Evolutionary conservation across 352 stramenopile genomes (phyloP), one percentile per base, ranked within the genome.

Genomic region (Albugo candida): DNA sequence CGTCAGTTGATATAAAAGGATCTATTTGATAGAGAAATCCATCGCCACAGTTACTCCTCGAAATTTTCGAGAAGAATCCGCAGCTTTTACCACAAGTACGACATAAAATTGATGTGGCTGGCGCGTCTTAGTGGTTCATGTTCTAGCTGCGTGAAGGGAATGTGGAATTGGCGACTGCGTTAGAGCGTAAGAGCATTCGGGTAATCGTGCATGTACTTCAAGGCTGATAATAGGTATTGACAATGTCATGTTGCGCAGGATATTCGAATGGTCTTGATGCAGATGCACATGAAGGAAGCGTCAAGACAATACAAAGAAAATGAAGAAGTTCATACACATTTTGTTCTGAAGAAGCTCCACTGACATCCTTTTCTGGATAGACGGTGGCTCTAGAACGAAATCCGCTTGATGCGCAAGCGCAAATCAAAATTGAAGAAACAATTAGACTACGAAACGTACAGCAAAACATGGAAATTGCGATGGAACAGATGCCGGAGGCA

Each of bases 391-490:
- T 92, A 35, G 72, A 89, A 34, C 52, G 48, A 12, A 86, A 92
- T 50, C 79, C 77, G 11, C 84, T 88, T 42, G 76, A 88, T 36
- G 66, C 65, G 12, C 67, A 59, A 17, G 74, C 77, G 6, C 79
- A 92, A 45, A 70, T 61, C 14, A 70, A 87, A 55, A 89, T 92
- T 39, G 79, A 78, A 46, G 77, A 92, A 56, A 67, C 67, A 39
- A 92, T 92, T 53, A 72, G 77, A 13, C 48, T 87, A 1, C 77
- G 61, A 8, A 92, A 92, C 37, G 76, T 93, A 12, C 75, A 93
- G 49, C 75, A 83, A 38, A 93, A 91, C 48, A 87, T 93, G 74
- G 77, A 89, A 52, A 87, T 89, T 47, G 79, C 79, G 24, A 85
- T 92, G 21, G 78, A 91, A 45, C 74, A 87, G 45, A 91, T 89